Evolutionary conservation across 1,139 yeast genomes (phyloP), one percentile per base, ranked within the genome.

Genomic region (Yamadazyma friedrichii): DNA sequence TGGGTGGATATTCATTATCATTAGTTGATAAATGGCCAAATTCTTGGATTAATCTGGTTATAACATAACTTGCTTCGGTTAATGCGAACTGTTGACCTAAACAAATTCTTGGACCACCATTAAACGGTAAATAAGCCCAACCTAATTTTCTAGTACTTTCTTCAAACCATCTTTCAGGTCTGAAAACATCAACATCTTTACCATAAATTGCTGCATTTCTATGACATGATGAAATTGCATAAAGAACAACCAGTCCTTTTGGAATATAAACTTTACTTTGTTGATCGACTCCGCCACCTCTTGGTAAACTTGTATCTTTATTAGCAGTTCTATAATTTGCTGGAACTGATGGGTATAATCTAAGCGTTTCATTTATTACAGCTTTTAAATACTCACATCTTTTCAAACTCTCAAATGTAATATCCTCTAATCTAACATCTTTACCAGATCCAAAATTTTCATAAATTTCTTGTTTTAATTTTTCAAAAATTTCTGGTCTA

Each of bases 51-150:
- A 78, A 53, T 41, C 82, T 59, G 12, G 64, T 65, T 31, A 71
- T 49, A 9, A 71, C 67, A 46, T 75, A 77, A 3, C 75, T 63
- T 3, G 79, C 77, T 55, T 78, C 84, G 13, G 81, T 76, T 43
- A 78, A 65, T 1, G 82, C 82, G 57, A 74, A 76, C 54, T 76
- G 82, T 56, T 78, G 82, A 13, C 83, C 84, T 38, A 78, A 61
- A 51, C 84, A 78, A 42, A 78, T 77, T 43, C 84, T 62, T 25
- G 84, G 83, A 5, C 84, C 84, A 37, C 82, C 83, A 49, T 78
- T 78, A 61, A 76, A 77, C 5, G 82, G 82, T 22, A 77, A 54
- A 54, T 61, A 77, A 11, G 73, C 75, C 81, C 82, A 78, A 15
- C 74, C 75, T 43, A 64, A 54, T 47, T 64, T 67, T 41, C 55